Percentiles rank a stretch among this genome's conserved stretches.
Evolutionary conservation across 208 protist genomes (phyloP).

Genomic region (Acanthamoeba quina): DNA sequence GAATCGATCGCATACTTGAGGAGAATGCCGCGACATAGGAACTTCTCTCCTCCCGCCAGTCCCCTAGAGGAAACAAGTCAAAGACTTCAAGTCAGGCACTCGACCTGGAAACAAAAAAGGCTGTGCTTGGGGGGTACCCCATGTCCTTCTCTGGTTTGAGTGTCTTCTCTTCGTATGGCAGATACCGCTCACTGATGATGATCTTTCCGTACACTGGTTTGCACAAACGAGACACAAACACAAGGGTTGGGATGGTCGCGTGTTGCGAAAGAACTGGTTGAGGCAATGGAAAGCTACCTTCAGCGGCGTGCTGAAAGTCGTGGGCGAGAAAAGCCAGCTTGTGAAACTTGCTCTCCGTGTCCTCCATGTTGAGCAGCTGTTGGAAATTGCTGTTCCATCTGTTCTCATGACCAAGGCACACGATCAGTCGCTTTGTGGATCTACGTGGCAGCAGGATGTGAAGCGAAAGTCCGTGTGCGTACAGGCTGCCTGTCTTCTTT

Average conservation of each 20-base stretch:
- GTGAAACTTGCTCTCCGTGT: constrained; percentile 63
- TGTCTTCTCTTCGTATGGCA: constrained; percentile 38
- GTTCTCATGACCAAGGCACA: neutral
- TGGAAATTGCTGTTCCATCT: constrained; percentile 68
- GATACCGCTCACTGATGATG: constrained; percentile 53
- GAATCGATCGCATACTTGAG: constrained; percentile 46
- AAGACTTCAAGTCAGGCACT: neutral
- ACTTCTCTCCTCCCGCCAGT: constrained; percentile 47
- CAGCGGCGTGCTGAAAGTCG: constrained; percentile 53
- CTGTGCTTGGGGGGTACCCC: neutral
- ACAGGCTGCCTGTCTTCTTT: constrained; percentile 16
- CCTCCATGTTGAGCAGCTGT: neutral
- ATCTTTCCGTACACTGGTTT: constrained; percentile 25
- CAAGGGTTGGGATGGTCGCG: neutral
- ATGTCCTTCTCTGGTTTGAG: constrained; percentile 48
- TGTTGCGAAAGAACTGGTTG: neutral
- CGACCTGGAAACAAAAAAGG: neutral
- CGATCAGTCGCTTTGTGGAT: neutral
- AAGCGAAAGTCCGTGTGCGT: neutral
- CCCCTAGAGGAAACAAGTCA: neutral
- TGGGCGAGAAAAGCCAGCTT: constrained; percentile 37
- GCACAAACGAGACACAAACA: neutral
- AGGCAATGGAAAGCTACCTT: neutral
- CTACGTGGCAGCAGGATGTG: neutral
- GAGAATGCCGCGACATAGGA: neutral